These are phyloP conservation scores for Candida sakaeoensis DNA, from an alignment of 805 yeast genomes.

Conservation along the genomic window DNA sequence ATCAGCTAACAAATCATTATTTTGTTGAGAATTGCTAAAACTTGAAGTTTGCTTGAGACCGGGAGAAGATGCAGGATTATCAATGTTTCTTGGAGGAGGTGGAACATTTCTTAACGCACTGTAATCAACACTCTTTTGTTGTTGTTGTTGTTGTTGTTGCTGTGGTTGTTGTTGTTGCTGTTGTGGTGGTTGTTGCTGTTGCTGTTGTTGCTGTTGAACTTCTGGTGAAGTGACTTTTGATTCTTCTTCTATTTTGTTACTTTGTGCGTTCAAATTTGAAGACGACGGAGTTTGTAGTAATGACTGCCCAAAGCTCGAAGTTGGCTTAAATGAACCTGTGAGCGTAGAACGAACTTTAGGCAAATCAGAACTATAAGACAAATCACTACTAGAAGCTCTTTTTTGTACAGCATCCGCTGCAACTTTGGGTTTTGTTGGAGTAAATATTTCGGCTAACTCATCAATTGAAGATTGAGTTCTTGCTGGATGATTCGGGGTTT, in stretches of 20 bases:
- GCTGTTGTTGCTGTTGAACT: conserved; percentile 17
- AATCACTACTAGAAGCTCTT: conserved; percentile 33
- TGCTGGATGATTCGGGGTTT: conserved; percentile 4
- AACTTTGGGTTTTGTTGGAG: conserved; percentile 13
- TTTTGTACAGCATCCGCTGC: conserved; percentile 17
- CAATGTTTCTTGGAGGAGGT: conserved; percentile 26
- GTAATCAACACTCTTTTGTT: conserved; percentile 38
- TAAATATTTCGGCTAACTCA: conserved; percentile 57
- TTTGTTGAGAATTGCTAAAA: conserved; percentile 11
- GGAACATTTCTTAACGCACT: conserved; percentile 50
- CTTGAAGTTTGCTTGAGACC: conserved; percentile 4
- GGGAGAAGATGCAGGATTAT: conserved; percentile 11
- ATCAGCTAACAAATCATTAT: conserved; percentile 55
- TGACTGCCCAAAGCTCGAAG: conserved; percentile 82
- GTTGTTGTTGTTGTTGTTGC: conserved; percentile 18
- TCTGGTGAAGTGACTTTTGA: conserved; percentile 12
- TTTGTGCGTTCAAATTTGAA: conserved; percentile 7
- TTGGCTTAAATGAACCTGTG: conserved; percentile 63
- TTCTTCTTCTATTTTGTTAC: conserved; percentile 26
- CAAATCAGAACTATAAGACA: conserved; percentile 21
- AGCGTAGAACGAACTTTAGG: conserved; percentile 32
- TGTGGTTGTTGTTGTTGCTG: conserved; percentile 14
- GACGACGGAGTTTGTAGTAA: conserved; percentile 35
- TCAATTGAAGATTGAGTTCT: conserved; percentile 53
- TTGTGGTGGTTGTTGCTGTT: conserved; percentile 22